Evolutionary conservation across 352 stramenopile genomes (phyloP).

Genomic region (Plasmopara viticola): DNA sequence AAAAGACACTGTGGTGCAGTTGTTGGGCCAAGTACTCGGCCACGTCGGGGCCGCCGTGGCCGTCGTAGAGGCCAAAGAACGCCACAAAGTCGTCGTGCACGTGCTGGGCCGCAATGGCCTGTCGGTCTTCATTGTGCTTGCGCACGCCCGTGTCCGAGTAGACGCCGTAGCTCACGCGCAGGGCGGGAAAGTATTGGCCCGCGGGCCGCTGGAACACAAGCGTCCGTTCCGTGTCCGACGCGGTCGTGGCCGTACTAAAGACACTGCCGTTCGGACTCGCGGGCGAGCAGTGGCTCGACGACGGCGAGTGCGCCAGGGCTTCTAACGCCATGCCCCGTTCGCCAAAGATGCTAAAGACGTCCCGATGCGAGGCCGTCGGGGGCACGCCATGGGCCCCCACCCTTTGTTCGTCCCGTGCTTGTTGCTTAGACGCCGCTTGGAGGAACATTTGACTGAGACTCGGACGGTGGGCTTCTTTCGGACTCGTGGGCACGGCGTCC

Average conservation of each 20-base stretch:
- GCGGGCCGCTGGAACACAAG: constrained; percentile 38
- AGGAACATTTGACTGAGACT: constrained; percentile 28
- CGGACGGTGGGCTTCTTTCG: neutral
- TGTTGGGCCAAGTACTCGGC: constrained; percentile 57
- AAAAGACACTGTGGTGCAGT: constrained; percentile 56
- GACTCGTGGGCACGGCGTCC: constrained; percentile 31
- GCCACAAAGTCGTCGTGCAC: constrained; percentile 56
- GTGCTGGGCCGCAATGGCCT: constrained; percentile 39
- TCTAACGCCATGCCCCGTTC: constrained; percentile 73
- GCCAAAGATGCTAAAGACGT: constrained; percentile 84
- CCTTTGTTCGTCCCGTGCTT: constrained; percentile 23
- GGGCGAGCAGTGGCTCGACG: constrained; percentile 37
- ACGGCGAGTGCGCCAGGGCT: constrained; percentile 12
- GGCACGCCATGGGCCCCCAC: constrained; percentile 16
- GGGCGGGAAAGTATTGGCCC: constrained; percentile 45
- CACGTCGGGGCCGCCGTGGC: constrained; percentile 65
- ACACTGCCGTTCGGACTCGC: constrained; percentile 52
- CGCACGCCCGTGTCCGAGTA: constrained; percentile 73
- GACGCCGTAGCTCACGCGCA: constrained; percentile 59
- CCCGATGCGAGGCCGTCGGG: constrained; percentile 42
- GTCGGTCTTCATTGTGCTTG: constrained; percentile 71
- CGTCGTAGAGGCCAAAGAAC: constrained; percentile 84
- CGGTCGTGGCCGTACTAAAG: constrained; percentile 68
- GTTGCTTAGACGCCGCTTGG: constrained; percentile 40
- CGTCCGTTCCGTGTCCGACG: constrained; percentile 68